phyloP scores from a whole-genome alignment of 495 filamentous ascomycete species.

The Coniosporium apollinis region DNA sequence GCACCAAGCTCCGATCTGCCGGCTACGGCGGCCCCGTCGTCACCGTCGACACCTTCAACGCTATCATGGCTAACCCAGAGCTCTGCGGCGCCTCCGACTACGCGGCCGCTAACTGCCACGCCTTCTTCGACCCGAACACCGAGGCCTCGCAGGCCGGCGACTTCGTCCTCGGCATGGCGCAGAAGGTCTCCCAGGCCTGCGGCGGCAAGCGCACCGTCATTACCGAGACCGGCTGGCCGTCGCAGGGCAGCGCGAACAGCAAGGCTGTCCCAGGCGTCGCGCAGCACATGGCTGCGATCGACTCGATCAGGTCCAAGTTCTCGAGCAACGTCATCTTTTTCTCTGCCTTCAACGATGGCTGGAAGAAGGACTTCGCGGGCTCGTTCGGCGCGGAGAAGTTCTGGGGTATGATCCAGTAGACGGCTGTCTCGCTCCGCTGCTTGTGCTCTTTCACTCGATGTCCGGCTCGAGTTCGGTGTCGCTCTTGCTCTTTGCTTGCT shows the following conservation, averaged over 20 bases:
- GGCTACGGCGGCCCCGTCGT: conserved; percentile 64
- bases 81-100: conserved; percentile 62
- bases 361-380: conserved; percentile 51
- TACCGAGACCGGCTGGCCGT: conserved; percentile 79
- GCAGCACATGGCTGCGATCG: conserved; percentile 48
- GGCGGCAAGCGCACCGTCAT: conserved; percentile 41
- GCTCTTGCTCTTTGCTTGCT: too few species aligned
- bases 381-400: conserved; percentile 57
- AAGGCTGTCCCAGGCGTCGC: conserved; percentile 41
- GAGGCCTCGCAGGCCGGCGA: conserved; percentile 40
- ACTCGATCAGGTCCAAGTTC: conserved; percentile 41
- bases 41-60: conserved; percentile 59
- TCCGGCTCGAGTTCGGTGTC: too few species aligned
- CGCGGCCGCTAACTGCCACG: conserved; percentile 65
- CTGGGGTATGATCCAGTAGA: conserved; percentile 39
- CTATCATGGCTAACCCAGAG: conserved; percentile 40
- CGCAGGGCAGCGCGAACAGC: conserved; percentile 43
- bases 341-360: conserved; percentile 56
- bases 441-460: too few species aligned
- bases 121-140: conserved; percentile 60
- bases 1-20: conserved; percentile 35
- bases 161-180: conserved; percentile 39
- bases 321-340: conserved; percentile 45
- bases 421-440: too few species aligned
- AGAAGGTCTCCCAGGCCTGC: conserved; percentile 35